Evolutionary conservation across 441 rosid species (phyloP).

Genomic region (Pelargonium myrrhifolium): DNA sequence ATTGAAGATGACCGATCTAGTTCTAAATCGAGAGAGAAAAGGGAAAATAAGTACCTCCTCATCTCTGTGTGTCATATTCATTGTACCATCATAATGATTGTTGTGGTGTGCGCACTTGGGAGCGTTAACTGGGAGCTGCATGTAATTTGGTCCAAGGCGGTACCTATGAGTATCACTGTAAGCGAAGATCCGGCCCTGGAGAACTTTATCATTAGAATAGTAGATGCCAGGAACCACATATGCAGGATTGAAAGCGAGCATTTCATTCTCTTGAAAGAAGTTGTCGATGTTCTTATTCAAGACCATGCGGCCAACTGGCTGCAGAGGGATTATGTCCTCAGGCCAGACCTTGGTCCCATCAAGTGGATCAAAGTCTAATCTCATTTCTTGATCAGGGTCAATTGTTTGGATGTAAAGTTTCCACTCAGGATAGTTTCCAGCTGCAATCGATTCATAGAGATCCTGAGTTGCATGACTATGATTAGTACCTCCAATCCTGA

Average conservation of each 20-base stretch:
- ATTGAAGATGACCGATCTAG: too few relatives aligned
- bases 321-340: slow-evolving; percentile 81
- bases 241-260: slow-evolving; percentile 84
- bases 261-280: slow-evolving; percentile 90
- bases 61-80: slow-evolving; percentile 93
- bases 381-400: slow-evolving; percentile 75
- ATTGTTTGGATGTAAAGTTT: slow-evolving; percentile 73
- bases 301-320: slow-evolving; percentile 92
- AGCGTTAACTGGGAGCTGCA: slow-evolving; percentile 84
- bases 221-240: slow-evolving; percentile 80
- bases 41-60: slow-evolving; percentile 95
- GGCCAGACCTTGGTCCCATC: slow-evolving; percentile 97
- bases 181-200: slow-evolving; percentile 74
- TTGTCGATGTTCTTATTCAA: slow-evolving; percentile 90
- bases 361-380: slow-evolving; percentile 81
- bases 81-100: slow-evolving; percentile 84
- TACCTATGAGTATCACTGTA: slow-evolving; percentile 90
- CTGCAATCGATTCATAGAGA: slow-evolving; percentile 81
- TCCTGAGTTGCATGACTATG: slow-evolving; percentile 96
- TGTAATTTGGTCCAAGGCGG: slow-evolving; percentile 94
- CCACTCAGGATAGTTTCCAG: slow-evolving; percentile 92
- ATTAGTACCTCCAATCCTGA: slow-evolving; percentile 80
- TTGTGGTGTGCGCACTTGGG: slow-evolving; percentile 89
- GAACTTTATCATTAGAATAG: slow-evolving; percentile 82
- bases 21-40: too few relatives aligned